Conservation (phyloP, 805 yeast genomes). For the Phaffomyces opuntiae region DNA sequence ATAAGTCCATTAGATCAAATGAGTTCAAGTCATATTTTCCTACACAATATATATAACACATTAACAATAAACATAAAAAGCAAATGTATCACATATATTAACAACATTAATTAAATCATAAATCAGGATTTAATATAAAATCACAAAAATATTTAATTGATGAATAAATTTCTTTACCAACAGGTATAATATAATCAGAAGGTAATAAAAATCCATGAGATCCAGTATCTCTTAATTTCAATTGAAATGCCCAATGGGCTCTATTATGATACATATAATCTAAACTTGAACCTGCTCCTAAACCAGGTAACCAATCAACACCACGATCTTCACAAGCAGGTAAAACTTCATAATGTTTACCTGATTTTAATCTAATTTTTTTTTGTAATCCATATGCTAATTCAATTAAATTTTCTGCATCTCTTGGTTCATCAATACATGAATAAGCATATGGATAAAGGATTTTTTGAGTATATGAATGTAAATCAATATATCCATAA, state of each 20-base stretch:
- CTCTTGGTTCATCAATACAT: constrained; percentile 67
- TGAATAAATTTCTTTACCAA: constrained; percentile 66
- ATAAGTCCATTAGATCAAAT: too few species aligned
- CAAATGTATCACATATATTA: neutral
- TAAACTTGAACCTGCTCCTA: constrained; percentile 74
- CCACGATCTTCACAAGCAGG: constrained; percentile 80
- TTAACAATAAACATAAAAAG: too few species aligned
- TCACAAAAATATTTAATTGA: constrained; percentile 62
- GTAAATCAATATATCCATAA: constrained; percentile 75
- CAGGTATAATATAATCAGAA: constrained; percentile 59
- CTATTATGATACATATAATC: constrained; percentile 80
- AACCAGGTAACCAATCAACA: constrained; percentile 61
- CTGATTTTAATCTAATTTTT: constrained; percentile 57
- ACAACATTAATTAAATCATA: constrained; percentile 8
- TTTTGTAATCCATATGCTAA: constrained; percentile 76
- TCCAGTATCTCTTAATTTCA: constrained; percentile 77
- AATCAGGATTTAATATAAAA: constrained; percentile 36
- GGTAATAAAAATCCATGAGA: constrained; percentile 80
- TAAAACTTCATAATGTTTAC: constrained; percentile 59
- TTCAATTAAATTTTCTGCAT: constrained; percentile 73
- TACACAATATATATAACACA: too few species aligned
- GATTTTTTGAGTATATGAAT: constrained; percentile 79
- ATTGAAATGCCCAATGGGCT: constrained; percentile 79
- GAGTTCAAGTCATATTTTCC: too few species aligned
- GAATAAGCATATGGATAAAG: constrained; percentile 79